Percentiles rank a stretch among this genome's conserved stretches.
Conservation (phyloP, 345 rosid species). For the Eucalyptus sp. region DNA sequence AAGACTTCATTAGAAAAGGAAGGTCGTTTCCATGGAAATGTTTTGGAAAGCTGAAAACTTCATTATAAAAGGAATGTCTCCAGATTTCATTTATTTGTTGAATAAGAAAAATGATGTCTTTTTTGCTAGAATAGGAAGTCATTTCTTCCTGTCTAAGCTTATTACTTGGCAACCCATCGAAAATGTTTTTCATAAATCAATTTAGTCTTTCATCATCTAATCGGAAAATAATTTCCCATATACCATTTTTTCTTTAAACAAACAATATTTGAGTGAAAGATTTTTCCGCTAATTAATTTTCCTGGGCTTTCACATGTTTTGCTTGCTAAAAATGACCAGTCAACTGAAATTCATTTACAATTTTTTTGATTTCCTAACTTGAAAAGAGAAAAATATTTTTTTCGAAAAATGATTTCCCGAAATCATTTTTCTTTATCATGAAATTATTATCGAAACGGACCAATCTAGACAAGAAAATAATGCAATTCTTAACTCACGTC, state of each 20-base stretch:
- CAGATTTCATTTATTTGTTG: not conserved
- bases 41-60: not conserved
- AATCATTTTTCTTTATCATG: not conserved
- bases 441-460: not conserved
- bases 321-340: not conserved
- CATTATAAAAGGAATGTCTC: no score
- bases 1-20: not conserved
- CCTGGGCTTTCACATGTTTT: not conserved
- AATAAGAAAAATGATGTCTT: not conserved
- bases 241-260: no score
- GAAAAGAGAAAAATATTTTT: not conserved
- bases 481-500: not conserved
- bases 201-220: not conserved
- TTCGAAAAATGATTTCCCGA: fast-evolving
- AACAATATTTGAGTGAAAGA: not conserved
- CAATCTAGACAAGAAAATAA: not conserved
- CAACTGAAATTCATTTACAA: not conserved
- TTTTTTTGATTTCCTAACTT: not conserved
- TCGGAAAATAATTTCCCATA: not conserved
- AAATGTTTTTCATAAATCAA: not conserved
- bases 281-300: not conserved
- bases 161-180: not conserved
- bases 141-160: not conserved
- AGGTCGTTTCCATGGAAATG: no score
- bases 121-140: not conserved